These are phyloP conservation scores for Dactylellina drechsleri DNA, from an alignment of 2,329 filamentous ascomycete genomes.

Conservation along the genomic window DNA sequence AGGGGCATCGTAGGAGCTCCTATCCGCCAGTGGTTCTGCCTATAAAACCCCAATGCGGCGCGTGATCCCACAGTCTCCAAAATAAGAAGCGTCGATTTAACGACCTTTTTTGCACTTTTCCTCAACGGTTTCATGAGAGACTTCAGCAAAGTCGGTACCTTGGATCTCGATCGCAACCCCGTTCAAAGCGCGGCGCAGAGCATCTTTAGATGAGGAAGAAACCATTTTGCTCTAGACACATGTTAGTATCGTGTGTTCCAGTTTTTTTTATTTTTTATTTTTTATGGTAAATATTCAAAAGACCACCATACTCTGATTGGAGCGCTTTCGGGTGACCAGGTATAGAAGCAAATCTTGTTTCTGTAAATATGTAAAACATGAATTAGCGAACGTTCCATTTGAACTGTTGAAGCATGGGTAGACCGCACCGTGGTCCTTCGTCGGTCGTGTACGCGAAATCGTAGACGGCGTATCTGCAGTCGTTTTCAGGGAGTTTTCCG, in stretches of 20 bases:
- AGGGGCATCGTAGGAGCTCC: neutral
- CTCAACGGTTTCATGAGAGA: constrained; percentile 79
- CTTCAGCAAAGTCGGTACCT: constrained; percentile 84
- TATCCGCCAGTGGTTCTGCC: no score
- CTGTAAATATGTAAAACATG: constrained; percentile 61
- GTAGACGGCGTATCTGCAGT: constrained; percentile 84
- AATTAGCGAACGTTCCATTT: neutral
- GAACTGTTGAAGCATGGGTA: neutral
- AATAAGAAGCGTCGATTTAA: constrained; percentile 6
- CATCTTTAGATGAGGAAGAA: constrained; percentile 88
- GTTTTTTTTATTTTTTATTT: constrained; percentile 3
- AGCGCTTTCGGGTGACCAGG: constrained; percentile 84
- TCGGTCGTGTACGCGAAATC: constrained; percentile 81
- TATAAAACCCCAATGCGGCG: no score
- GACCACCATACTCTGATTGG: constrained; percentile 72
- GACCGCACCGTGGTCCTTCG: constrained; percentile 74
- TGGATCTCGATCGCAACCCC: constrained; percentile 81
- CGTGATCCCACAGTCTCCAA: neutral
- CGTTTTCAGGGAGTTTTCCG: constrained; percentile 77
- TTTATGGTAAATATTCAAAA: constrained; percentile 13
- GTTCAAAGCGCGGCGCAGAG: constrained; percentile 80
- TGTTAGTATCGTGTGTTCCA: neutral
- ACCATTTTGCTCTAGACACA: constrained; percentile 79
- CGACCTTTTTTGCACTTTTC: constrained; percentile 65
- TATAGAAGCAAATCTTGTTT: constrained; percentile 82